Percentiles rank a stretch among this genome's conserved stretches.
Conservation (phyloP, 176 grass and related monocot species). For the Rhipidocladum racemiflorum region DNA sequence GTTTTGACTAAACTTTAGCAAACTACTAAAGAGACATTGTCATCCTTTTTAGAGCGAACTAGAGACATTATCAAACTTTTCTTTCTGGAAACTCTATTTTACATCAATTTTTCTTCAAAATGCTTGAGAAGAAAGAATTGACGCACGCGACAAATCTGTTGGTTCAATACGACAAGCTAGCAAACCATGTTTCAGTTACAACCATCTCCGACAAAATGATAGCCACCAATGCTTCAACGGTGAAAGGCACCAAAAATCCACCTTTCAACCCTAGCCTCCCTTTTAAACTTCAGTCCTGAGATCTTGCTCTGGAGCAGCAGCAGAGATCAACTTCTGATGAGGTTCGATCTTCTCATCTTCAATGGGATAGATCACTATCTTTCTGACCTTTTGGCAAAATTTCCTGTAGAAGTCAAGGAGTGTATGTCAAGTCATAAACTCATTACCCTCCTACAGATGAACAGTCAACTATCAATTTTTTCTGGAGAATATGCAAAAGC, state of each 20-base stretch:
- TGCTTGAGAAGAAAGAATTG: constrained; percentile 36
- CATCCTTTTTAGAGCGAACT: constrained; percentile 22
- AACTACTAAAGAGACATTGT: constrained; percentile 15
- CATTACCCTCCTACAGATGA: not conserved
- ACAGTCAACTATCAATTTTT: not conserved
- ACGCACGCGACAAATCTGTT: constrained; percentile 39
- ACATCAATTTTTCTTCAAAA: constrained; percentile 43
- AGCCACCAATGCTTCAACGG: not conserved
- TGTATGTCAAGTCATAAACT: not conserved
- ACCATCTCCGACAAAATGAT: constrained; percentile 1
- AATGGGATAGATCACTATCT: constrained; percentile 55
- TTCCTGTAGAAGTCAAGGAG: constrained; percentile 34
- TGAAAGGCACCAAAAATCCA: constrained; percentile 36
- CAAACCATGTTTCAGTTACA: constrained; percentile 22
- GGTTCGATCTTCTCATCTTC: constrained; percentile 45
- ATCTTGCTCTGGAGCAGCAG: constrained; percentile 10
- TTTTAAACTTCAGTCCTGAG: constrained; percentile 19
- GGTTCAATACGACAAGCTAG: constrained; percentile 23
- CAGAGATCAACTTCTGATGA: not conserved
- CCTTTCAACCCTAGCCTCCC: constrained; percentile 30
- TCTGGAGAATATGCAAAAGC: constrained; percentile 15
- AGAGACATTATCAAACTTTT: constrained; percentile 26
- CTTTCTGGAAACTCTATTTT: constrained; percentile 43
- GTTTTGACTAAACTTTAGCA: constrained; percentile 24
- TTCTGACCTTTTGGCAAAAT: constrained; percentile 56